Conservation (phyloP, 1,139 yeast species). For the Zhuliangozyma parablackwelliae region DNA sequence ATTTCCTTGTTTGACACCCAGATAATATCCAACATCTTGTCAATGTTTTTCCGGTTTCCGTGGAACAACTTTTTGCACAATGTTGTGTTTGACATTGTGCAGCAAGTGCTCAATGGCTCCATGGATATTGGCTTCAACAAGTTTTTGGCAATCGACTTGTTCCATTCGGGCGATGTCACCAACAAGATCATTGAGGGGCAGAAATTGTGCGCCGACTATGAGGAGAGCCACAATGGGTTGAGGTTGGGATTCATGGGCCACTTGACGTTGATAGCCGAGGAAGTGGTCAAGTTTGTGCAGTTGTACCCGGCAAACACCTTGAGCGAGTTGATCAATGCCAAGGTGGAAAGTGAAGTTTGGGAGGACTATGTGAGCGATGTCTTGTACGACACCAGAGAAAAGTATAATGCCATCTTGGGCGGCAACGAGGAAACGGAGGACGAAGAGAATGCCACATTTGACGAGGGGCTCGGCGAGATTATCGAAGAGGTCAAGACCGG, state of each 20-base stretch:
- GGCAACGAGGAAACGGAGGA: conserved; percentile 51
- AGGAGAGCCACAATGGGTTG: conserved; percentile 54
- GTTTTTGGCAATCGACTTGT: conserved; percentile 80
- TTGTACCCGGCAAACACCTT: conserved; percentile 60
- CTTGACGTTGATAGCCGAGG: conserved; percentile 91
- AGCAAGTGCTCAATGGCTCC: conserved; percentile 91
- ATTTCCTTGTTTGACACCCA: conserved; percentile 80
- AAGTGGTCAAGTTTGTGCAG: conserved; percentile 89
- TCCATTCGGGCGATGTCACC: conserved; percentile 74
- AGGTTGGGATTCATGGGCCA: conserved; percentile 98
- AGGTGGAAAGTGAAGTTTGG: conserved; percentile 68
- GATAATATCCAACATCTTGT: conserved; percentile 69
- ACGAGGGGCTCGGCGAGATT: conserved; percentile 45
- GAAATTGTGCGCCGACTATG: conserved; percentile 65
- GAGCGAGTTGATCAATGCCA: conserved; percentile 56
- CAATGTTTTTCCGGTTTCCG: conserved; percentile 88
- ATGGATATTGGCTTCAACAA: conserved; percentile 88
- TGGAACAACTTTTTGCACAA: conserved; percentile 98
- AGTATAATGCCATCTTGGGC: conserved; percentile 92
- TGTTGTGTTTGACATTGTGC: conserved; percentile 95
- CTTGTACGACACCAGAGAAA: conserved; percentile 83
- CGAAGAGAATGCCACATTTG: conserved; percentile 37
- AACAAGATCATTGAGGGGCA: conserved; percentile 82
- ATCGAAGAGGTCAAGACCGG: conserved; percentile 37
- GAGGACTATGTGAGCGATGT: conserved; percentile 78